Conservation (phyloP, 2,329 filamentous ascomycete species). For the Pyrenochaeta sp. region DNA sequence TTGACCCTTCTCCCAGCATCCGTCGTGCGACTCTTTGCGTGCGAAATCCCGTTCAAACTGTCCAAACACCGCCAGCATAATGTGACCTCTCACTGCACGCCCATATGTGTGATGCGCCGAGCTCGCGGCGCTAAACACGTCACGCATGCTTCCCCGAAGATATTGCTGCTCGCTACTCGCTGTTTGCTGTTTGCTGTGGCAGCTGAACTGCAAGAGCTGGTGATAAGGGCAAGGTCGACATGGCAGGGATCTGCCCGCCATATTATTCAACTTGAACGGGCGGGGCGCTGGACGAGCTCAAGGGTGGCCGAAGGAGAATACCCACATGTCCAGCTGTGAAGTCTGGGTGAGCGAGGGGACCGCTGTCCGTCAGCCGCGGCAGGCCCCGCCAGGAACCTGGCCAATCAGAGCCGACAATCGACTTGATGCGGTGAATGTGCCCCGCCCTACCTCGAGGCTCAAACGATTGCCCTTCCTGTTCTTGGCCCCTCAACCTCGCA, state of each 20-base stretch:
- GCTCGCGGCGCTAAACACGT: constrained; percentile 15
- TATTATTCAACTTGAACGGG: no score
- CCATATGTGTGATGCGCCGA: not conserved
- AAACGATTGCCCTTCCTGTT: constrained; percentile 18
- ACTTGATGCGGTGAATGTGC: constrained; percentile 31
- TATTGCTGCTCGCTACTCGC: not conserved
- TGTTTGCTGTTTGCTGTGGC: not conserved
- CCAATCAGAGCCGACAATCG: constrained; percentile 15
- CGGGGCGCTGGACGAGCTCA: no score
- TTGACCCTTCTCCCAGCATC: no score
- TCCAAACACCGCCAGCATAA: not conserved
- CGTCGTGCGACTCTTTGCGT: no score
- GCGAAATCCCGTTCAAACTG: no score
- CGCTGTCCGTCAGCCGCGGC: constrained; percentile 15
- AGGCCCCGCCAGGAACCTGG: constrained; percentile 26
- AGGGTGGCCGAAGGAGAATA: no score
- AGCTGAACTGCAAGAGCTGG: not conserved
- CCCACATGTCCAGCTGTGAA: no score
- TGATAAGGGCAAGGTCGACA: not conserved
- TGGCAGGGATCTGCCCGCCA: no score
- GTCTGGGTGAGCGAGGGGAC: constrained; percentile 11
- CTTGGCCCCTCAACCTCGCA: constrained; percentile 16
- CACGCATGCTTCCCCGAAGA: constrained; percentile 3
- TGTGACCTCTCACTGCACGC: no score
- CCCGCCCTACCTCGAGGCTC: constrained; percentile 32